Percentiles rank a stretch among this genome's conserved stretches.
phyloP scores from a whole-genome alignment of 2,329 filamentous ascomycete genomes.

The Knufia petricola region DNA sequence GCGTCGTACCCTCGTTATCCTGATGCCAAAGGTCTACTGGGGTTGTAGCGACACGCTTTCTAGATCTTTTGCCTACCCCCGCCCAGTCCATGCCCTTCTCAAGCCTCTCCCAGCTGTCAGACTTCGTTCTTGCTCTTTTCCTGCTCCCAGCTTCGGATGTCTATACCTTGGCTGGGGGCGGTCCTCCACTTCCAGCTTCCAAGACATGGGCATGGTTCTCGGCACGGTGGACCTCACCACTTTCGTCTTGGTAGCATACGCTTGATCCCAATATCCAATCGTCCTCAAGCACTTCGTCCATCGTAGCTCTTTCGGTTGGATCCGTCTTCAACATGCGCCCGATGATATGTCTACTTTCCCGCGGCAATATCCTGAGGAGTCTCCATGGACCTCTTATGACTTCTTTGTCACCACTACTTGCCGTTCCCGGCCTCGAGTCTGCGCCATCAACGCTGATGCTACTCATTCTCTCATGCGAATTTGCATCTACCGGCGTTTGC shows the following conservation, averaged over 20 bases:
- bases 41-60: neutral
- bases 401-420: constrained; percentile 42
- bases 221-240: constrained; percentile 61
- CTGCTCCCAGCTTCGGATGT: neutral
- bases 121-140: neutral
- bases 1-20: no score
- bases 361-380: constrained; percentile 72
- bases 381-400: constrained; percentile 89
- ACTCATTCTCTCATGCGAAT: constrained; percentile 8
- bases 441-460: constrained; percentile 16
- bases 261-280: constrained; percentile 79
- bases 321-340: constrained; percentile 86
- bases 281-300: constrained; percentile 78
- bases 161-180: constrained; percentile 21
- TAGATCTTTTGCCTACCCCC: neutral
- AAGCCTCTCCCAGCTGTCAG: neutral
- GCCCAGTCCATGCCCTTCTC: neutral
- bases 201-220: constrained; percentile 75
- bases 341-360: constrained; percentile 83
- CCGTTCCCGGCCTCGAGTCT: constrained; percentile 16
- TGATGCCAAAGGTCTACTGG: no score
- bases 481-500: constrained; percentile 9
- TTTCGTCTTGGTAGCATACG: constrained; percentile 71
- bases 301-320: constrained; percentile 69
- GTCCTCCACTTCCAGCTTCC: constrained; percentile 48